Percentiles rank a stretch among this genome's conserved stretches.
phyloP scores from a whole-genome alignment of 106 monocot species.

The Allium sativum region DNA sequence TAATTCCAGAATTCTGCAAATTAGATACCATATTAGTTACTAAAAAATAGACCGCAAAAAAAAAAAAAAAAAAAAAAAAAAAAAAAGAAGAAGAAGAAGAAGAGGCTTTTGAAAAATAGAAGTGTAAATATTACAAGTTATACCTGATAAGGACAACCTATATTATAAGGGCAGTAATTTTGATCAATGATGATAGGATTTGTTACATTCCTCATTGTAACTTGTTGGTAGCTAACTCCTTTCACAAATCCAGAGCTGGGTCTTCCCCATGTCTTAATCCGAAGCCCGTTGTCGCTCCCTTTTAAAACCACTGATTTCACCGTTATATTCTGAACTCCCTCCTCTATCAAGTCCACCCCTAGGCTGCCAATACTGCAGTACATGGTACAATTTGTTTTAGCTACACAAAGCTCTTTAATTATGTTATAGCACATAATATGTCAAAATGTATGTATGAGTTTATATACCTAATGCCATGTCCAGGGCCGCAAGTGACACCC shows the following conservation, averaged over 20 bases:
- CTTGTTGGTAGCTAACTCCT: not conserved
- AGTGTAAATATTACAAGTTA: not conserved
- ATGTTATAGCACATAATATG: no score
- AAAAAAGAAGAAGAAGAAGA: no score
- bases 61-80: not conserved
- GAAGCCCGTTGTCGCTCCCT: constrained; percentile 6
- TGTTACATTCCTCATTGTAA: constrained; percentile 8
- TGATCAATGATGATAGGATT: constrained; percentile 23
- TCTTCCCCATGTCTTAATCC: constrained; percentile 9
- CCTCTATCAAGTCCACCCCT: not conserved
- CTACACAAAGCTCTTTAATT: no score
- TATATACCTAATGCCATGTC: no score
- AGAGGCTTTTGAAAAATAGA: not conserved
- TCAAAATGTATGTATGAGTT: no score
- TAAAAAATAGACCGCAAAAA: no score
- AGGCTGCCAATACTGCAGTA: constrained; percentile 41
- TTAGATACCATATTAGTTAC: no score
- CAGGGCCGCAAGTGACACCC: no score
- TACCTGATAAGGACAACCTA: constrained; percentile 9
- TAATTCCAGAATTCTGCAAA: constrained; percentile 3
- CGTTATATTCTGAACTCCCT: constrained; percentile 13
- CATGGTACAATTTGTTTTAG: no score
- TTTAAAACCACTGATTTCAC: not conserved
- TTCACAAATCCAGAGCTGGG: constrained; percentile 1
- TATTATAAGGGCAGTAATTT: constrained; percentile 10